These are phyloP conservation scores for Funneliformis geosporum DNA, from an alignment of 192 early-diverging fungal species.

Conservation along the genomic window DNA sequence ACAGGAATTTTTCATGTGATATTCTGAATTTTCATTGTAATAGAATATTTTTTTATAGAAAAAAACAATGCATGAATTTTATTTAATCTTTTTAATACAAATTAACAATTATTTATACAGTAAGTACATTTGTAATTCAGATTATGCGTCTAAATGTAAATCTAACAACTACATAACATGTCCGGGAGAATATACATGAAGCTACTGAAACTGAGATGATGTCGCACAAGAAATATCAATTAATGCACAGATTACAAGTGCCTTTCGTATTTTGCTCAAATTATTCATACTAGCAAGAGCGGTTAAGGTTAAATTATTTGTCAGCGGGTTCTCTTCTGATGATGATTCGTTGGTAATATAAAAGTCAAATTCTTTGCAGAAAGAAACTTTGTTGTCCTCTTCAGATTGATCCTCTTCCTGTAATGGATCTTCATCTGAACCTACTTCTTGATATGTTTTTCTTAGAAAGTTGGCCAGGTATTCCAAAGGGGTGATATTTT, in stretches of 20 bases:
- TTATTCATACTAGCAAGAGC: conserved; percentile 24
- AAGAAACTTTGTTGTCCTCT: no score
- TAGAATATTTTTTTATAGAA: background rate
- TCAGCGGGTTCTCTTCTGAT: background rate
- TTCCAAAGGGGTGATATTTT: no score
- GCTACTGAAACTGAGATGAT: background rate
- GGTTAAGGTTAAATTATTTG: background rate
- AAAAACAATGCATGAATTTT: background rate
- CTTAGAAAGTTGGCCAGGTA: no score
- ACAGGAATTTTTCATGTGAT: no score
- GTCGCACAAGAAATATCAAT: conserved; percentile 21
- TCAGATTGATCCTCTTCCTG: no score
- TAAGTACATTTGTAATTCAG: background rate
- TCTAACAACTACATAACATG: conserved; percentile 24
- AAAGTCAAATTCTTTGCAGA: no score
- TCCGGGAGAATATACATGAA: conserved; percentile 4
- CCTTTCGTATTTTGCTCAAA: conserved; percentile 1
- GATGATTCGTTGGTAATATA: no score
- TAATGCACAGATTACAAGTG: conserved; percentile 7
- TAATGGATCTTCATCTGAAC: no score
- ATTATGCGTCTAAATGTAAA: conserved; percentile 1
- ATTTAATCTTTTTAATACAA: no score
- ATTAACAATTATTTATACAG: no score
- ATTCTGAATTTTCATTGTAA: no score
- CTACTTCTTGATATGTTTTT: no score